Evolutionary conservation across 768 basidiomycete genomes (phyloP).

Genomic region (Pleurotus djamor): DNA sequence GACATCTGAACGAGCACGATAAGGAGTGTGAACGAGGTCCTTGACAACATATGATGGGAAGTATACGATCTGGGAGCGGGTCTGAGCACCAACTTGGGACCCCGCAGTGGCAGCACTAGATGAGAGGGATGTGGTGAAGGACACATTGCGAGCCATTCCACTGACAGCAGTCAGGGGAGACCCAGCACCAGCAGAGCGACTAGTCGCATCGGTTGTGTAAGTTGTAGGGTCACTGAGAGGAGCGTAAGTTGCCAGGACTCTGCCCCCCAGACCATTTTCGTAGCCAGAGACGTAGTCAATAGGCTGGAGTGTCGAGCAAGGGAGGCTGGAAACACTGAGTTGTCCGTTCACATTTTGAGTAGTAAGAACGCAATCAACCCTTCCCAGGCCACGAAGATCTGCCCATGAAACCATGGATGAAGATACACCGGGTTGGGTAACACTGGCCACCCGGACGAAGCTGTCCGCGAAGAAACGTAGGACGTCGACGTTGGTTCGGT

Average conservation of each 20-base stretch:
- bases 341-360: neutral
- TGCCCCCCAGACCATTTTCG: neutral
- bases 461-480: neutral
- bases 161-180: neutral
- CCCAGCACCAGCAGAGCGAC: neutral
- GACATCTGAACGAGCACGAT: neutral
- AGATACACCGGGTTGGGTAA: neutral
- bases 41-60: constrained; percentile 1
- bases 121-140: neutral
- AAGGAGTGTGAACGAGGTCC: neutral
- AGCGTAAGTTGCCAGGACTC: neutral
- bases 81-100: neutral
- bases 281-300: neutral
- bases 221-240: neutral
- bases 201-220: neutral
- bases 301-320: neutral
- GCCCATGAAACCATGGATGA: neutral
- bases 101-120: neutral
- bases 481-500: neutral
- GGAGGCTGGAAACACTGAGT: neutral
- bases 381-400: neutral
- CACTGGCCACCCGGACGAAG: neutral
- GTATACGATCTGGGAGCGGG: neutral
- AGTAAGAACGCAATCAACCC: neutral
- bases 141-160: neutral